Evolutionary conservation across 1,284 basidiomycete genomes (phyloP), one percentile per base, ranked within the genome.

Genomic region (Jaminaea rosea): DNA sequence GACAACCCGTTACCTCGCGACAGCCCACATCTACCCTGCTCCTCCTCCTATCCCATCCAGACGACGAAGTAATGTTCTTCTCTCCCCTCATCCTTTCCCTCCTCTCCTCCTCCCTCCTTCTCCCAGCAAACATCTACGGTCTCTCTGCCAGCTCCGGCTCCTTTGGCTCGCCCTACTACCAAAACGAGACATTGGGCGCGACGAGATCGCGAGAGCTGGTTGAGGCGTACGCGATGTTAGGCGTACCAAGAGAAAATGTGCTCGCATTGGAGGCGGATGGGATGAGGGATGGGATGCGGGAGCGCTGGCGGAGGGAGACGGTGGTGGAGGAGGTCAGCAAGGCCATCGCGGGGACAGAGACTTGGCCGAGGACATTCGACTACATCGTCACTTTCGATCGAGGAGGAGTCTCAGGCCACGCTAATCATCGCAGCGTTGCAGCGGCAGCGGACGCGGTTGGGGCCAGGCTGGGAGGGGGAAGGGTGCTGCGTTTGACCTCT

Each of bases 1-100:
- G n/a, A n/a, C n/a, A n/a, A n/a, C n/a, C n/a, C n/a, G n/a, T n/a
- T n/a, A n/a, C n/a, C 29, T 8, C 29, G 29, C 29, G 15, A 8
- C 29, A 31, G 29, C 29, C 29, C 29, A 8, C 29, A 31, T 15
- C 9, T 15, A 8, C 19, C 39, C 67, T 55, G 6, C 78, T 92
- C 24, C 69, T 91, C 2, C 75, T 92, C 41, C 90, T 87, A 0
- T 87, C 88, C 9, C 88, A 92, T 65, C 88, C 88, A 1, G 90
- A 93, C 69, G 90, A 93, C 70, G 90, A 93, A 76, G 83, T 83
- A 68, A 82, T 92, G 79, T 94, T 94, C 78, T 94, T 94, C 69
- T 84, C 83, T 0, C 89, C 90, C 0, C 85, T 85, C 0, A 69
- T 93, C 10, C 56, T 67, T 17, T 77, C 83, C 26, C 78, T 82